Percentiles rank a stretch among this genome's conserved stretches.
These are phyloP conservation scores for Asterophora parasitica DNA, from an alignment of 768 basidiomycete species.

Conservation along the genomic window DNA sequence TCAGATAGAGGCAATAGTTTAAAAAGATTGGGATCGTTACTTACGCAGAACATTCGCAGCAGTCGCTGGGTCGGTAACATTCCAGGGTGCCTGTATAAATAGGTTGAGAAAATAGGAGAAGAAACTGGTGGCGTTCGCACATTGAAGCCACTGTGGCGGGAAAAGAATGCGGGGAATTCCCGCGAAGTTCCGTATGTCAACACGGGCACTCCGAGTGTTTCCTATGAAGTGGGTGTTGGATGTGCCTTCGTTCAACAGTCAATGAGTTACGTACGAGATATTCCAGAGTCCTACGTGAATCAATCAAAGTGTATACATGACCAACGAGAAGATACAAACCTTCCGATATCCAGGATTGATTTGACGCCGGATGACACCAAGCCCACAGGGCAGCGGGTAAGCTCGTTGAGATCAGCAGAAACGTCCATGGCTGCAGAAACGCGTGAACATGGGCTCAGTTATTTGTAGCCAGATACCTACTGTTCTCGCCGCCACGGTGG, in stretches of 20 bases:
- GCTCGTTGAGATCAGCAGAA: slow-evolving; percentile 89
- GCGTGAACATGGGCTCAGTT: not conserved
- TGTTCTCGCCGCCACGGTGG: slow-evolving; percentile 48
- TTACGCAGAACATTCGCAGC: slow-evolving; percentile 77
- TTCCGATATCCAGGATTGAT: slow-evolving; percentile 89
- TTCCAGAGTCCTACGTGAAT: slow-evolving; percentile 61
- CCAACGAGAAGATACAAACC: slow-evolving; percentile 32
- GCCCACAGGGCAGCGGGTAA: slow-evolving; percentile 85
- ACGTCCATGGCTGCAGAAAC: slow-evolving; percentile 69
- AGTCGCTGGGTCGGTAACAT: slow-evolving; percentile 49
- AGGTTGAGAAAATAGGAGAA: not conserved
- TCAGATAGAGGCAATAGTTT: not conserved
- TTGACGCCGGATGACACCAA: slow-evolving; percentile 93
- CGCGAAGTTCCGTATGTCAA: slow-evolving; percentile 67
- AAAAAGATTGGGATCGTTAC: slow-evolving; percentile 19
- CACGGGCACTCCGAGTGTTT: slow-evolving; percentile 93
- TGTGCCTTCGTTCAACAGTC: not conserved
- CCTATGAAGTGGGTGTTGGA: slow-evolving; percentile 39
- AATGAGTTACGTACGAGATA: slow-evolving; percentile 50
- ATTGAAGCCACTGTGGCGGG: slow-evolving; percentile 75
- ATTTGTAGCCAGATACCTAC: slow-evolving; percentile 22
- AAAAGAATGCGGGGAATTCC: slow-evolving; percentile 96
- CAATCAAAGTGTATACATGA: not conserved
- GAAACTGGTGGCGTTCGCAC: slow-evolving; percentile 30
- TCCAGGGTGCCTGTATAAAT: slow-evolving; percentile 71